phyloP scores from a whole-genome alignment of 148 eudicot genomes.

The Dianthus caryophyllus region DNA sequence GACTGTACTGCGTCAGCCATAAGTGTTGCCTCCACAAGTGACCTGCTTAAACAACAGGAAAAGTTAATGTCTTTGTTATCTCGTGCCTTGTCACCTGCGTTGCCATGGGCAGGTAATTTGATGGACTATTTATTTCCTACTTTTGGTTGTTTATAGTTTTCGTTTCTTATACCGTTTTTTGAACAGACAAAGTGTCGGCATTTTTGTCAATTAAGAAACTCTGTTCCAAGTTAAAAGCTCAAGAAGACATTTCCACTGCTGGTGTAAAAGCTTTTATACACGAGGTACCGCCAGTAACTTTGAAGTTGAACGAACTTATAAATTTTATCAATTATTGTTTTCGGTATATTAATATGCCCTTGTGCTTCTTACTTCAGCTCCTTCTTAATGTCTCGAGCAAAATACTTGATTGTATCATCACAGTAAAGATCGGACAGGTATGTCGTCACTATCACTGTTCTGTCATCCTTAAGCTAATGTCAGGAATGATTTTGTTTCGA shows the following conservation, averaged over 20 bases:
- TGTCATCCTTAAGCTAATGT: not conserved
- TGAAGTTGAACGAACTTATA: not conserved
- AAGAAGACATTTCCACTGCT: slow-evolving; percentile 33
- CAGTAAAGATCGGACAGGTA: slow-evolving; percentile 86
- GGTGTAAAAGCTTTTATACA: slow-evolving; percentile 38
- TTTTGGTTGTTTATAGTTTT: not conserved
- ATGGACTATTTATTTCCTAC: slow-evolving; percentile 5
- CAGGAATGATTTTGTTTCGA: no score
- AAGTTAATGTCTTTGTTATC: slow-evolving; percentile 45
- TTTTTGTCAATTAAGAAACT: slow-evolving; percentile 66
- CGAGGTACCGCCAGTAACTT: slow-evolving; percentile 45
- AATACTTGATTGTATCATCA: slow-evolving; percentile 56
- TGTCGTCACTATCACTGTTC: not conserved
- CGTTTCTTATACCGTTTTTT: slow-evolving; percentile 18
- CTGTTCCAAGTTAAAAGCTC: slow-evolving; percentile 52
- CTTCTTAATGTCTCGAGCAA: slow-evolving; percentile 48
- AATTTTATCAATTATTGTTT: no score
- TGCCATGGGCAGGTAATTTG: slow-evolving; percentile 71
- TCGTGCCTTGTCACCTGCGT: slow-evolving; percentile 53
- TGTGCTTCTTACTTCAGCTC: slow-evolving; percentile 43
- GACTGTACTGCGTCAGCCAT: slow-evolving; percentile 66
- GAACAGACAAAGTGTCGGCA: slow-evolving; percentile 74
- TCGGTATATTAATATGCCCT: slow-evolving; percentile 14
- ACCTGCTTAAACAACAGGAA: slow-evolving; percentile 58
- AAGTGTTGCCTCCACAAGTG: slow-evolving; percentile 44